Evolutionary conservation across 257 asterid genomes (phyloP), one percentile per base, ranked within the genome.

Genomic region (Nicotiana paniculata): DNA sequence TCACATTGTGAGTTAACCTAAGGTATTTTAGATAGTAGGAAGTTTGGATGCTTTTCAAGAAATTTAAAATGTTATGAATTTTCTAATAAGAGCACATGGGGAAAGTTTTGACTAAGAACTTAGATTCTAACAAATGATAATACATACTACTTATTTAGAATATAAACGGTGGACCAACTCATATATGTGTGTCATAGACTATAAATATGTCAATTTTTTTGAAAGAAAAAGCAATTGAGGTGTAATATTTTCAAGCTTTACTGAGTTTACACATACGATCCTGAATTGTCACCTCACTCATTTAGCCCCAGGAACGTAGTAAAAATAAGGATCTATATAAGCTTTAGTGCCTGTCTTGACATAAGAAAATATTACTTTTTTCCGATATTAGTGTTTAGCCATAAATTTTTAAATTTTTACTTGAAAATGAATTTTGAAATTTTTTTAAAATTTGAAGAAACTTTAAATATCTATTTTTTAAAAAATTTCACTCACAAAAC

Each of bases 51-150:
- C 79, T 74, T 74, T 74, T 46, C 39, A 48, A 74, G 79, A 48
- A 74, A 48, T 39, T 26, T 35, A 26, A 74, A 48, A 74, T 74
- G 16, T 6, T 46, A 13, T 82, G 83, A 77, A 77, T 88, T 85
- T 82, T 85, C 37, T 85, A 87, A 59, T 79, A 55, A 66, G 72
- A 33, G 89, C 92, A 91, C 94, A 89, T 89, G 91, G 89, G 81
- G 54, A 85, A 57, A 48, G 74, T 83, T 77, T 90, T 89, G 89
- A 86, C 85, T 85, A 66, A 72, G 66, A 61, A 69, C 84, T 78
- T 66, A 64, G 74, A 87, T 84, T 84, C 84, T 85, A 65, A 83
- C 43, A 63, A 80, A 61, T 82, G 61, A 82, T 74, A 81, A 82
- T 39, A 35, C 2, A 39, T 39, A 39, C 24, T 21, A 21, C 24